Evolutionary conservation across 1,284 basidiomycete genomes (phyloP).

Genomic region (Apiotrichum akiyoshidainum): DNA sequence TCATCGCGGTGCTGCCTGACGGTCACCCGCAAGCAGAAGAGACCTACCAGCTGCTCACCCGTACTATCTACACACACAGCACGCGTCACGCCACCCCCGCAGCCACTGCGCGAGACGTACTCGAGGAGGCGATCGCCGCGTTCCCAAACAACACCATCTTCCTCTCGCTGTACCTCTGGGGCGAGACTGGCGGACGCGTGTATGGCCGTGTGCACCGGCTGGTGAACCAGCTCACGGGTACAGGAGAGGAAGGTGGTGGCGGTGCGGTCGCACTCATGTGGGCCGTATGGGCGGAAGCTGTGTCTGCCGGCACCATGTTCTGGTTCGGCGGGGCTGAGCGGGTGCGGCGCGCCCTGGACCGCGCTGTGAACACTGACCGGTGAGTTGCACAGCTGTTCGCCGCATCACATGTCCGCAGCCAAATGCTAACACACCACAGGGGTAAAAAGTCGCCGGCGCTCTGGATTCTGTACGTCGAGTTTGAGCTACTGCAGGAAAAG

Average conservation of each 20-base stretch:
- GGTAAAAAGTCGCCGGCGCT: conserved; percentile 49
- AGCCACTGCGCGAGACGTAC: conserved; percentile 35
- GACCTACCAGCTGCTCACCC: conserved; percentile 42
- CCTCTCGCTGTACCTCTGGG: conserved; percentile 49
- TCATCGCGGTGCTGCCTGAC: conserved; percentile 14
- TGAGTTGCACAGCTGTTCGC: conserved; percentile 15
- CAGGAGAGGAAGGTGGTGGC: conserved; percentile 11
- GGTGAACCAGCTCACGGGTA: conserved; percentile 24
- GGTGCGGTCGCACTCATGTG: conserved; percentile 40
- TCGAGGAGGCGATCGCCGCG: conserved; percentile 46
- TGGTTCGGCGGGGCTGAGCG: conserved; percentile 45
- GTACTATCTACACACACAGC: conserved; percentile 45
- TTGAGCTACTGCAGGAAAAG: conserved; percentile 68
- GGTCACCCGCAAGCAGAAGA: conserved; percentile 44
- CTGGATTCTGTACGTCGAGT: conserved; percentile 77
- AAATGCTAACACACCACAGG: neutral
- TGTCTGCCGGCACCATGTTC: conserved; percentile 32
- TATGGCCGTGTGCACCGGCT: conserved; percentile 50
- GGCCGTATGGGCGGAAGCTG: conserved; percentile 47
- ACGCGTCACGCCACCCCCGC: conserved; percentile 36
- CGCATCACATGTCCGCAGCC: too few species aligned
- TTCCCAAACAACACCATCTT: conserved; percentile 54
- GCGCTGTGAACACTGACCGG: conserved; percentile 34
- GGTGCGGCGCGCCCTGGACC: conserved; percentile 41
- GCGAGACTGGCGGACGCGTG: conserved; percentile 48